Evolutionary conservation across 129 eudicot species (phyloP).

Genomic region (Pittosporum tobira): DNA sequence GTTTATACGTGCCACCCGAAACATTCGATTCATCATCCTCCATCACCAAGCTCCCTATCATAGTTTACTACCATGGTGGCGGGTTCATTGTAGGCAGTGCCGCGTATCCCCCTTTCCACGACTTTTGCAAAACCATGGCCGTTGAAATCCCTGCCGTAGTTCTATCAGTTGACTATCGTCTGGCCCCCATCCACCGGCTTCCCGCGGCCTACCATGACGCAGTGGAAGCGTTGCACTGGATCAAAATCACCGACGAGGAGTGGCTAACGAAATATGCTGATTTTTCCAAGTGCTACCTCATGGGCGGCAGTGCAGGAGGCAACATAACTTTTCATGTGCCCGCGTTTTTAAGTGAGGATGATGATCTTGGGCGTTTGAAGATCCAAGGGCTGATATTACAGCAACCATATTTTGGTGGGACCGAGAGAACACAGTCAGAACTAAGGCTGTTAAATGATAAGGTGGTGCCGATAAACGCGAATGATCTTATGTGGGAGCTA

Average conservation of each 20-base stretch:
- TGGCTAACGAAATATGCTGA: conserved; percentile 30
- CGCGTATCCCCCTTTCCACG: conserved; percentile 3
- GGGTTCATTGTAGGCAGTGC: conserved; percentile 15
- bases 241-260: conserved; percentile 24
- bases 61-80: too few relatives aligned
- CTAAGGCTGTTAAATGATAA: conserved; percentile 17
- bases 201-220: conserved; percentile 42
- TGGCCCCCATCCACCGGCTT: conserved; percentile 42
- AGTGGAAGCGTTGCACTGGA: conserved; percentile 33
- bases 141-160: conserved; percentile 18
- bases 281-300: conserved; percentile 23
- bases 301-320: conserved; percentile 58
- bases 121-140: conserved; percentile 16
- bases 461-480: conserved; percentile 3
- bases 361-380: conserved; percentile 22
- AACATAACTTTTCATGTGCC: conserved; percentile 37
- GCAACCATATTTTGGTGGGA: conserved; percentile 34
- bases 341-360: conserved; percentile 4
- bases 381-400: conserved; percentile 42
- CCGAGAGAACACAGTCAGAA: conserved; percentile 25
- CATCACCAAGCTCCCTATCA: too few relatives aligned
- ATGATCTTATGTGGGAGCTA: conserved; percentile 34
- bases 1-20: conserved; percentile 27
- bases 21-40: background rate
- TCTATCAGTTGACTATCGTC: conserved; percentile 35